phyloP scores from a whole-genome alignment of 2,329 filamentous ascomycete species.

The Colletotrichum tropicicola region DNA sequence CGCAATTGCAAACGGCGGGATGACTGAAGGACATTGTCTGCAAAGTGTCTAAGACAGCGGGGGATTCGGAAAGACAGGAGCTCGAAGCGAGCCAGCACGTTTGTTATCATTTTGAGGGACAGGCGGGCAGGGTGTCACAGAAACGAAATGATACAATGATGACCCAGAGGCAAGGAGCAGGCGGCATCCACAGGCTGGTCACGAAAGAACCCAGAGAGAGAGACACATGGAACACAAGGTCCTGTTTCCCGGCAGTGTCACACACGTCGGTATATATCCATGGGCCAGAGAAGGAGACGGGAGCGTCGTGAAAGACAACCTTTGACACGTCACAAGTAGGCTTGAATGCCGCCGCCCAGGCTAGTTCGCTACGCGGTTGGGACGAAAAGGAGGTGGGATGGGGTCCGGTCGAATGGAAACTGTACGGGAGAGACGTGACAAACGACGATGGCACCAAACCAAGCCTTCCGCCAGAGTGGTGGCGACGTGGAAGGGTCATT shows the following conservation, averaged over 20 bases:
- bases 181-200: not conserved
- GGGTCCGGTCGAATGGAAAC: not conserved
- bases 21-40: conserved; percentile 6
- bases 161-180: not conserved
- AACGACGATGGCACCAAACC: conserved; percentile 2
- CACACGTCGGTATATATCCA: conserved; percentile 21
- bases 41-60: conserved; percentile 39
- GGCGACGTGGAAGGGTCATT: not conserved
- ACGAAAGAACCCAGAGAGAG: not conserved
- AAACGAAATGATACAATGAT: not conserved
- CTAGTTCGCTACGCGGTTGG: not conserved
- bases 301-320: not conserved
- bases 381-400: not conserved
- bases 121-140: not conserved
- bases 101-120: conserved; percentile 7
- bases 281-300: not conserved
- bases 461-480: not conserved
- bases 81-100: not conserved
- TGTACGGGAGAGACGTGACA: conserved; percentile 13
- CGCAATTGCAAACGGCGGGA: not conserved
- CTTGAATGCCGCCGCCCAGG: not conserved
- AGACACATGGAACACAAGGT: conserved; percentile 16
- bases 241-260: not conserved
- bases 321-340: conserved; percentile 4
- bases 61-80: conserved; percentile 31